Percentiles rank a stretch among this genome's conserved stretches.
Evolutionary conservation across 2,329 filamentous ascomycete genomes (phyloP).

Genomic region (Bipolaris bicolor): DNA sequence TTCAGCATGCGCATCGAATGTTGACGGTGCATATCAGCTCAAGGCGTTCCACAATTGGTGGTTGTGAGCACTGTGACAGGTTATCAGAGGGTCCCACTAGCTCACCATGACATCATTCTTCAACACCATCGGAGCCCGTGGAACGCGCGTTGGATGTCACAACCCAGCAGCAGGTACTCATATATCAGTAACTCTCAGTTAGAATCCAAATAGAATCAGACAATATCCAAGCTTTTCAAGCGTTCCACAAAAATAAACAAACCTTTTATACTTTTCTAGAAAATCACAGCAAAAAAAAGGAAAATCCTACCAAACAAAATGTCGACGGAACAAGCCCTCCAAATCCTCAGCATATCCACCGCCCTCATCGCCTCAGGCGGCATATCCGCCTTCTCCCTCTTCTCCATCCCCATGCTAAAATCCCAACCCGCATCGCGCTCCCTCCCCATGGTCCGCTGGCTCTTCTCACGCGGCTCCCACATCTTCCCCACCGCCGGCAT

Average conservation of each 20-base stretch:
- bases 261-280: too few relatives aligned
- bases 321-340: constrained; percentile 23
- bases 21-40: background rate
- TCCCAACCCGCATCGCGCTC: constrained; percentile 49
- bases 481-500: constrained; percentile 40
- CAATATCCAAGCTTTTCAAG: background rate
- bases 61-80: background rate
- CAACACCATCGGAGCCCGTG: background rate
- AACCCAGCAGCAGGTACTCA: background rate
- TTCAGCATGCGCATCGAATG: too few relatives aligned
- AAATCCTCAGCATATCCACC: constrained; percentile 39
- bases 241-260: too few relatives aligned
- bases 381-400: constrained; percentile 44
- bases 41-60: background rate
- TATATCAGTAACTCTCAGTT: background rate
- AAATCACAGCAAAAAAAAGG: background rate
- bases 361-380: constrained; percentile 44
- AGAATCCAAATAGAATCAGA: background rate
- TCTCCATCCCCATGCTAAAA: constrained; percentile 40
- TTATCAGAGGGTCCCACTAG: background rate
- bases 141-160: background rate
- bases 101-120: background rate
- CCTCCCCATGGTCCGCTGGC: constrained; percentile 45
- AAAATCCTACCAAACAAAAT: background rate
- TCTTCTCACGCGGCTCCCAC: constrained; percentile 49